Conservation (phyloP, 371 early-diverging fungal genomes). For the Mortierella sp. region DNA sequence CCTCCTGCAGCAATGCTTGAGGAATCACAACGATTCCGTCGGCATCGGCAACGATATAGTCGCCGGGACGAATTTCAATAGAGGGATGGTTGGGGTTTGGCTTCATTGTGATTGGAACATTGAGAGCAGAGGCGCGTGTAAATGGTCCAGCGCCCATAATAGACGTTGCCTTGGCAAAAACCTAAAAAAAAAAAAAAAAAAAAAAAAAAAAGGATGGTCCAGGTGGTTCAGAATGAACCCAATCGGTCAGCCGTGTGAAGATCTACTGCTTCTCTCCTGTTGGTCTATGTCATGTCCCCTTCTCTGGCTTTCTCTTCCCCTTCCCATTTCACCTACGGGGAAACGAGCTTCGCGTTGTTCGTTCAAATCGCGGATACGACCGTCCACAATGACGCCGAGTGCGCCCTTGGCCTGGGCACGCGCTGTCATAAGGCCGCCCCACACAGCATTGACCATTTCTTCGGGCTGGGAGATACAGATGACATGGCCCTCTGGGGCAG, state of each 20-base stretch:
- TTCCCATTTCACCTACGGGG: conserved; percentile 59
- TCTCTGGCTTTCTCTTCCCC: conserved; percentile 17
- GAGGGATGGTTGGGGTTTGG: conserved; percentile 59
- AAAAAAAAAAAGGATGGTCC: neutral
- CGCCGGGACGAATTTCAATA: conserved; percentile 70
- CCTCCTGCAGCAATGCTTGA: conserved; percentile 59
- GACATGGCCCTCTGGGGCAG: conserved; percentile 64
- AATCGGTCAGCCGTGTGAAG: neutral
- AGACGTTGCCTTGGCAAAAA: conserved; percentile 72
- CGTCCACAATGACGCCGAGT: conserved; percentile 80
- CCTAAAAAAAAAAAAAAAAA: conserved; percentile 46
- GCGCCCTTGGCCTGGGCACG: conserved; percentile 72
- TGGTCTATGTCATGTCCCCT: neutral
- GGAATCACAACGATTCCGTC: conserved; percentile 84
- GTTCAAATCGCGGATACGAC: conserved; percentile 77
- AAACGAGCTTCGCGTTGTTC: conserved; percentile 71
- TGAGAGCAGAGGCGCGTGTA: conserved; percentile 69
- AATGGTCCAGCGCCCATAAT: conserved; percentile 76
- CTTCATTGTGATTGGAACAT: conserved; percentile 68
- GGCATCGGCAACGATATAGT: conserved; percentile 82
- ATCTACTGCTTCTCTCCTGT: neutral
- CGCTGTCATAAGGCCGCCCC: conserved; percentile 86
- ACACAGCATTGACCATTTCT: conserved; percentile 75
- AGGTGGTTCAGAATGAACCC: neutral
- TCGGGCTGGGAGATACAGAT: conserved; percentile 78